Conservation (phyloP, 345 rosid genomes). For the Camelina sativa region DNA sequence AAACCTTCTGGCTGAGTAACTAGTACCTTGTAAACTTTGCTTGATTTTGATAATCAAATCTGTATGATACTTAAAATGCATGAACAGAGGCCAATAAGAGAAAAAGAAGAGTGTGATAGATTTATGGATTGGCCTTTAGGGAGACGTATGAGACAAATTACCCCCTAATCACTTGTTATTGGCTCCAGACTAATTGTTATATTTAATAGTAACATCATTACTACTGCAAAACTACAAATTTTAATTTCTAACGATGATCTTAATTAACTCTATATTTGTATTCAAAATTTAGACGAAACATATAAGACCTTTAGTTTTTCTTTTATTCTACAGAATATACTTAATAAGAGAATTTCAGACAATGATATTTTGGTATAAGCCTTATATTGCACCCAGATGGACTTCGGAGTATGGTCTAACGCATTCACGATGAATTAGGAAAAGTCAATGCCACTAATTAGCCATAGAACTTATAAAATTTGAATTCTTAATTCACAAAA, state of each 20-base stretch:
- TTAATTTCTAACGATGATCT: background rate
- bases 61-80: background rate
- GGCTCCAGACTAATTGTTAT: background rate
- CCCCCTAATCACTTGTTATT: background rate
- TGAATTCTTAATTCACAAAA: background rate
- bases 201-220: background rate
- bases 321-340: background rate
- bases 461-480: background rate
- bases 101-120: background rate
- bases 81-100: background rate
- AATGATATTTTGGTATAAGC: background rate
- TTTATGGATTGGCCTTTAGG: conserved; percentile 7
- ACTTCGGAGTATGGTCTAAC: no score
- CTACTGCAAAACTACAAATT: background rate
- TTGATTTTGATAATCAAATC: background rate
- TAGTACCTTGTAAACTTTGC: background rate
- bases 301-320: background rate
- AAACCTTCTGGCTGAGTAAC: background rate
- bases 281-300: background rate
- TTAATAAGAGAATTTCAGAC: no score
- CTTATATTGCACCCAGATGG: background rate
- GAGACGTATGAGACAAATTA: conserved; percentile 10
- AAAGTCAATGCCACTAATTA: background rate
- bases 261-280: background rate
- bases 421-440: background rate